Base-by-base conservation (phyloP, 345 rosid species). In the Mangifera indica region DNA sequence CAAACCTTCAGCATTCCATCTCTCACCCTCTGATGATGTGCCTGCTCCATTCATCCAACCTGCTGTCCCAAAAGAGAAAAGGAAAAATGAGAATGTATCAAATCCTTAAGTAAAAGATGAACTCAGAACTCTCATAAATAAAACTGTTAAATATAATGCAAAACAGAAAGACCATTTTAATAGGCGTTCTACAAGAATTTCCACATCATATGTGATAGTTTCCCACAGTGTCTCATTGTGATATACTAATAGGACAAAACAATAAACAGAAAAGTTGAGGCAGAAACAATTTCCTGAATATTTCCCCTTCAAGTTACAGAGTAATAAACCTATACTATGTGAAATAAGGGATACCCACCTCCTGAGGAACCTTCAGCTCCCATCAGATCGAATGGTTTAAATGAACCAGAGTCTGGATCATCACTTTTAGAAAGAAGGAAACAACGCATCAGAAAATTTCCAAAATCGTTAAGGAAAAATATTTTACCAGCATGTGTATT, bases 21-120 rank as follows among this genome's bases (percentile, higher is more conserved):
- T 78, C 79, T 81, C 82, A 76, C 81, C 85, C 57, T 80, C 89
- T 44, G 82, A 83, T 57, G 97, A 84, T 34, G 97, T 64, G 79
- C 91, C 91, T 58, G 88, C 81, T 80, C 81, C 85, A 76, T 71
- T 82, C 25, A 76, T 62, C 98, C 97, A 92, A 72, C 74, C 96
- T 95, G 77, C 9, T 54, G 32, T 10, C 56, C 68, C 57, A 48
- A 71, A 57, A 70, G 59, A 65, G 2, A 71, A 9, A 10, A 29
- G n/a, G 42, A 7, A 37, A 34, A 54, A 52, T 49, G 18, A 48
- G 54, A 54, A 66, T 48, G 8, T 8, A 20, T 57, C 21, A 69
- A 59, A 69, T 71, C 68, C 46, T 15, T 1, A 21, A 45, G 56
- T 45, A 65, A 70, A 2, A 63, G 24, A 73, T 14, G 22, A 15